These are phyloP conservation scores for Fusarium lyarnte DNA, from an alignment of 2,329 filamentous ascomycete species.

Conservation along the genomic window DNA sequence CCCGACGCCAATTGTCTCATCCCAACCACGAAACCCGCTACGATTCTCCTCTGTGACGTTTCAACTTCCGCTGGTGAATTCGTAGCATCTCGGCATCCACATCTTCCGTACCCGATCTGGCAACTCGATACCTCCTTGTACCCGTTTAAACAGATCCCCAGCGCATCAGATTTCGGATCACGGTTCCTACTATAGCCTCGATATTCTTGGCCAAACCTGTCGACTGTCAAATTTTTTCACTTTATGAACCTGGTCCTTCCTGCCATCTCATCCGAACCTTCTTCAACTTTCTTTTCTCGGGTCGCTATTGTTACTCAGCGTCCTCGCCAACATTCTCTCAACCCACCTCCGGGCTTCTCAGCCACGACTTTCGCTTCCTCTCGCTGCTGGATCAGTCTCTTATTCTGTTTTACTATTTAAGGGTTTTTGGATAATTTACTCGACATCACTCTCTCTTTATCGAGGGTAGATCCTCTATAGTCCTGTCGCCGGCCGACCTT, in stretches of 20 bases:
- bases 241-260: constrained; percentile 38
- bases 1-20: constrained; percentile 43
- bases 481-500: constrained; percentile 37
- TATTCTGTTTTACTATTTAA: constrained; percentile 43
- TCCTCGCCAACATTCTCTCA: constrained; percentile 20
- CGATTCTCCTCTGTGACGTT: constrained; percentile 37
- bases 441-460: constrained; percentile 1
- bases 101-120: constrained; percentile 28
- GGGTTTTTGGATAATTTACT: constrained; percentile 23
- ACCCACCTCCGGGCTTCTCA: constrained; percentile 4
- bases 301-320: constrained; percentile 36
- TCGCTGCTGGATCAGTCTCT: constrained; percentile 69
- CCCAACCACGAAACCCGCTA: constrained; percentile 22
- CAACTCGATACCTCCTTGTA: constrained; percentile 23
- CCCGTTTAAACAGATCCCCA: constrained; percentile 16
- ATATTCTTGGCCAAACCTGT: background rate
- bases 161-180: constrained; percentile 33
- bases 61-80: constrained; percentile 37
- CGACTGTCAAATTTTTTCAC: background rate
- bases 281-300: constrained; percentile 33
- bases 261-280: constrained; percentile 15
- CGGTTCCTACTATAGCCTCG: constrained; percentile 17
- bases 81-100: constrained; percentile 27
- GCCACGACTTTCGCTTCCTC: constrained; percentile 40
- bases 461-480: constrained; percentile 7